phyloP scores from a whole-genome alignment of 257 asterid species.

The Capsicum chinense region DNA sequence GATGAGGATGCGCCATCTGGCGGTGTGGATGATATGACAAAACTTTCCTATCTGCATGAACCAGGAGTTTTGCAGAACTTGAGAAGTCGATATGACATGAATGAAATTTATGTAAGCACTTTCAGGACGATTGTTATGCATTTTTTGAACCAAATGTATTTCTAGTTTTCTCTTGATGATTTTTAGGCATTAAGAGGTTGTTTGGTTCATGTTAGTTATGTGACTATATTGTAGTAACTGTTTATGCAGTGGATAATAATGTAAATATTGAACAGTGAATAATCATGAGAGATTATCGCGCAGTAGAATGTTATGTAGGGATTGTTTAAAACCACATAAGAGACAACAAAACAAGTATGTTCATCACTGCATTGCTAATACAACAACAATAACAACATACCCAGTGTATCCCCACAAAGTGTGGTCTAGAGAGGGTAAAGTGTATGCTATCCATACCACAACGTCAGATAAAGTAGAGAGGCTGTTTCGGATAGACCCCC shows the following conservation, averaged over 20 bases:
- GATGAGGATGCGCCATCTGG: slow-evolving; percentile 74
- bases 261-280: neutral
- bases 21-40: slow-evolving; percentile 96
- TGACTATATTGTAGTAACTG: neutral
- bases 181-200: neutral
- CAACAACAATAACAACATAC: too few relatives aligned
- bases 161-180: neutral
- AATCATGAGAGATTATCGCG: neutral
- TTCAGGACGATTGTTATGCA: neutral
- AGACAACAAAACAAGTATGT: too few relatives aligned
- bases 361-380: neutral
- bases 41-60: slow-evolving; percentile 87
- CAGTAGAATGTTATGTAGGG: neutral
- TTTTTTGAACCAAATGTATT: neutral
- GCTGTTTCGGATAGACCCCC: too few relatives aligned
- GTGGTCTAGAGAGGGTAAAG: too few relatives aligned
- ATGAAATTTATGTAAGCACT: slow-evolving; percentile 81
- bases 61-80: slow-evolving; percentile 86
- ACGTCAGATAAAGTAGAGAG: too few relatives aligned
- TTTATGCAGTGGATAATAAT: neutral
- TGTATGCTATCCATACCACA: too few relatives aligned
- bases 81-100: slow-evolving; percentile 65
- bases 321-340: neutral
- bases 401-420: too few relatives aligned
- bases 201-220: neutral